Percentiles rank a stretch among this genome's conserved stretches.
phyloP scores from a whole-genome alignment of 257 asterid genomes.

The Ligustrum vulgare region DNA sequence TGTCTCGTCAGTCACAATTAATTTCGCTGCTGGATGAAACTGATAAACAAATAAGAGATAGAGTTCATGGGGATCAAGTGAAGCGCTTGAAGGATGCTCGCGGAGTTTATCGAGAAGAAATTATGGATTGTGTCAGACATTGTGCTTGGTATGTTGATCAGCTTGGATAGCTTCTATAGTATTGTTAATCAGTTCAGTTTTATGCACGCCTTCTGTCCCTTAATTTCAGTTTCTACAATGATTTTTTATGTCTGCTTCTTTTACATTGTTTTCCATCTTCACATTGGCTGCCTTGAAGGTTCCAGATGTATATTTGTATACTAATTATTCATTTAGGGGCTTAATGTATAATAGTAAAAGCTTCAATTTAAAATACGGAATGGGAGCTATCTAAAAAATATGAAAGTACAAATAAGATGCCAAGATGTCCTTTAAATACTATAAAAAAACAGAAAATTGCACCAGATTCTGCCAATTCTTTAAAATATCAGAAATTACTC shows the following conservation, averaged over 20 bases:
- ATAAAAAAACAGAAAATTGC: neutral
- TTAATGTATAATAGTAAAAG: neutral
- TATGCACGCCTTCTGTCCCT: neutral
- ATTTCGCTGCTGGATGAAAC: constrained; percentile 80
- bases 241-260: neutral
- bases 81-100: constrained; percentile 92
- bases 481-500: neutral
- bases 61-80: constrained; percentile 61
- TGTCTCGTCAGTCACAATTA: constrained; percentile 80
- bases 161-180: neutral
- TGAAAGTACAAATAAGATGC: neutral
- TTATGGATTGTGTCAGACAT: constrained; percentile 90
- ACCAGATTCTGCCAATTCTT: neutral
- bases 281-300: neutral
- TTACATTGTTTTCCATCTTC: neutral
- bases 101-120: constrained; percentile 74
- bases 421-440: neutral
- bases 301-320: neutral
- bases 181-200: neutral
- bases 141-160: constrained; percentile 71
- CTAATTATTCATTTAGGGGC: constrained; percentile 8
- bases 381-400: neutral
- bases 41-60: constrained; percentile 82
- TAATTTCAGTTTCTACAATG: neutral
- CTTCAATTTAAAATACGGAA: neutral